These are phyloP conservation scores for Carallia pectinifolia DNA, from an alignment of 345 rosid species.

Conservation along the genomic window DNA sequence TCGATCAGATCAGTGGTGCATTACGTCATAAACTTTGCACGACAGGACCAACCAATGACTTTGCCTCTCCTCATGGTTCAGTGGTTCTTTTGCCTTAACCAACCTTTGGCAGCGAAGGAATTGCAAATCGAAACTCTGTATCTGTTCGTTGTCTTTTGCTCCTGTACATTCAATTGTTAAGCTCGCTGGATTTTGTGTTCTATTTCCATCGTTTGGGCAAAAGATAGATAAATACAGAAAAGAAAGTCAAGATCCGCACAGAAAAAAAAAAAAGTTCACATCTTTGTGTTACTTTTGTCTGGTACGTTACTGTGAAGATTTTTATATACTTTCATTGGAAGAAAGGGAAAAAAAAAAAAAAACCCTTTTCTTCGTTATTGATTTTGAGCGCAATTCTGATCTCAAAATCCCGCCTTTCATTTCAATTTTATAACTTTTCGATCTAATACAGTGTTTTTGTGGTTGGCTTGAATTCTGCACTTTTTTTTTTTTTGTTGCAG, in stretches of 20 bases:
- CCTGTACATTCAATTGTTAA: too few relatives aligned
- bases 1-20: too few relatives aligned
- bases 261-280: constrained; percentile 7
- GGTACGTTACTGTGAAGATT: constrained; percentile 15
- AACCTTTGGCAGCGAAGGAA: too few relatives aligned
- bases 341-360: not conserved
- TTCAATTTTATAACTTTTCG: not conserved
- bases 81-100: too few relatives aligned
- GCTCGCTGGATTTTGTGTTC: not conserved
- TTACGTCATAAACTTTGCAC: too few relatives aligned
- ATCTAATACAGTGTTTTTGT: not conserved
- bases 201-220: constrained; percentile 12
- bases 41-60: too few relatives aligned
- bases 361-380: constrained; percentile 1
- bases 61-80: too few relatives aligned
- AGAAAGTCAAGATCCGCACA: constrained; percentile 21
- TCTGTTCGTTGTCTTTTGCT: too few relatives aligned
- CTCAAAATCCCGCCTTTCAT: not conserved
- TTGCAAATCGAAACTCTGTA: too few relatives aligned
- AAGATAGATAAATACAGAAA: not conserved
- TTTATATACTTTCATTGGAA: not conserved
- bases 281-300: constrained; percentile 12
- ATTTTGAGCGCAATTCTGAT: not conserved
- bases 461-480: constrained; percentile 23
- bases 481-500: constrained; percentile 22